These are phyloP conservation scores for Paramecium octaurelia DNA, from an alignment of 73 alveolate genomes.

Conservation along the genomic window DNA sequence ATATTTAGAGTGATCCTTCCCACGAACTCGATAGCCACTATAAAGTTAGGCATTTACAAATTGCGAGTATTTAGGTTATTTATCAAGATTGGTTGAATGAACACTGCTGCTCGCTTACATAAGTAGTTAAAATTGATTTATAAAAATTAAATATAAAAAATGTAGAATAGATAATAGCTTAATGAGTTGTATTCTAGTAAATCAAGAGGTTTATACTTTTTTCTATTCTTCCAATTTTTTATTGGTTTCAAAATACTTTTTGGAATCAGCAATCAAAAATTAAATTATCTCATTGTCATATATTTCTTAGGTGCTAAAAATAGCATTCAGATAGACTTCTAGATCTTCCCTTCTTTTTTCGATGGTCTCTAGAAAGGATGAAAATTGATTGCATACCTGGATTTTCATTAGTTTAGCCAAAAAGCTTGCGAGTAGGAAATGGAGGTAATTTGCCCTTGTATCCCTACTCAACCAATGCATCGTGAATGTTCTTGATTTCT, in stretches of 20 bases:
- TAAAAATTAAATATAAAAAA: not conserved
- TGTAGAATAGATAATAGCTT: not conserved
- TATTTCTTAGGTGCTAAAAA: constrained; percentile 15
- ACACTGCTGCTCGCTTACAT: not conserved
- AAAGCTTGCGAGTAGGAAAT: not conserved
- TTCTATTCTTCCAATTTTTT: not conserved
- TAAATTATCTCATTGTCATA: not conserved
- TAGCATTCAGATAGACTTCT: not conserved
- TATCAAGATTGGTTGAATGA: not conserved
- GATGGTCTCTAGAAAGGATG: not conserved
- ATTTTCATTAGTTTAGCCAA: constrained; percentile 22
- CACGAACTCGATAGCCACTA: not conserved
- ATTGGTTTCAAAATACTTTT: not conserved
- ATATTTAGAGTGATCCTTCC: not conserved
- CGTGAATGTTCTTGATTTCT: constrained; percentile 29
- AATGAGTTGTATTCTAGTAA: not conserved
- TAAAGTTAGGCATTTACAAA: not conserved
- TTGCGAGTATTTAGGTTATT: not conserved
- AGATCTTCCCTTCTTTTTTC: constrained; percentile 38
- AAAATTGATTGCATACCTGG: not conserved
- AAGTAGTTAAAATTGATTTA: not conserved
- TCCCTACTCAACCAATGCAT: constrained; percentile 6
- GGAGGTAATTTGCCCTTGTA: constrained; percentile 1
- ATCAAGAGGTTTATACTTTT: not conserved
- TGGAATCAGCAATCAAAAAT: constrained; percentile 15